A percentile compares a stretch with the other conserved stretches of the same genome.
phyloP scores from a whole-genome alignment of 2,329 filamentous ascomycete species.

The Cucurbitaria berberidis region DNA sequence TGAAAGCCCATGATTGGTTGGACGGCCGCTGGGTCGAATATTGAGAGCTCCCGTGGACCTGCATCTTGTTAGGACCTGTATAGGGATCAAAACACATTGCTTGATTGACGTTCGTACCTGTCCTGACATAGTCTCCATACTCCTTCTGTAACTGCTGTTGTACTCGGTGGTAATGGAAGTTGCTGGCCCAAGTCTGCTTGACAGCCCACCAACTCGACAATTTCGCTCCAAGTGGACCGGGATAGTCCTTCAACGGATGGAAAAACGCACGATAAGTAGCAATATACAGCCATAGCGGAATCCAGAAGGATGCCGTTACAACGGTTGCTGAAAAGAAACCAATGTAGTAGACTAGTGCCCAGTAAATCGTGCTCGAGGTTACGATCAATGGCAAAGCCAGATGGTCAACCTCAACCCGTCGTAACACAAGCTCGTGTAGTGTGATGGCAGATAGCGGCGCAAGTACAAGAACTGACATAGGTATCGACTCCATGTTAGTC shows the following conservation, averaged over 20 bases:
- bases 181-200: constrained; percentile 21
- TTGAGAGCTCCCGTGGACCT: constrained; percentile 33
- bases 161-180: constrained; percentile 22
- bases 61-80: constrained; percentile 3
- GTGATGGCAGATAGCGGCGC: constrained; percentile 4
- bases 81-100: not conserved
- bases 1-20: constrained; percentile 26
- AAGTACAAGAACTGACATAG: not conserved
- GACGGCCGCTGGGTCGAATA: constrained; percentile 31
- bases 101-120: constrained; percentile 15
- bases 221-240: constrained; percentile 28
- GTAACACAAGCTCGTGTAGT: constrained; percentile 9
- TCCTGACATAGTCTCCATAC: constrained; percentile 36
- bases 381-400: constrained; percentile 2
- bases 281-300: constrained; percentile 27
- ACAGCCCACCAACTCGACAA: constrained; percentile 34
- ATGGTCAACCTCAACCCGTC: constrained; percentile 12
- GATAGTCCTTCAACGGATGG: constrained; percentile 30
- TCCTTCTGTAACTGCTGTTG: constrained; percentile 26
- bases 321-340: constrained; percentile 12
- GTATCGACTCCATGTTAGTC: not conserved
- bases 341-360: constrained; percentile 12
- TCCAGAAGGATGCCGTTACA: constrained; percentile 21
- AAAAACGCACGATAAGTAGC: constrained; percentile 30
- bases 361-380: constrained; percentile 10